These are phyloP conservation scores for Salix dunnii DNA, from an alignment of 345 rosid genomes.

Conservation along the genomic window DNA sequence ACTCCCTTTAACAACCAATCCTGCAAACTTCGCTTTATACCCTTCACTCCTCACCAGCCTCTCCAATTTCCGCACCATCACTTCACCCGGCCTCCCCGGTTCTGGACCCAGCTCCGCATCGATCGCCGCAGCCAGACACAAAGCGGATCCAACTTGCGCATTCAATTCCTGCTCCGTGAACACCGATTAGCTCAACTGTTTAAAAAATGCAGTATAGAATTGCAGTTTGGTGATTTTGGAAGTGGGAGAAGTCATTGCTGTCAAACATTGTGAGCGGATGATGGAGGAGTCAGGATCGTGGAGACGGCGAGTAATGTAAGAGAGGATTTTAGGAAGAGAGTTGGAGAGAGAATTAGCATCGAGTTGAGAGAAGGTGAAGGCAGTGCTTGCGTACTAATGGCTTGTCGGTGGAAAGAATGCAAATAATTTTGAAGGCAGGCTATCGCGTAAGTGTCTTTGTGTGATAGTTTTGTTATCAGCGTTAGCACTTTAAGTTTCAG, in stretches of 20 bases:
- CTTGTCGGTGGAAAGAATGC: constrained; percentile 73
- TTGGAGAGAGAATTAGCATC: constrained; percentile 55
- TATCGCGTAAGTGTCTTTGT: constrained; percentile 71
- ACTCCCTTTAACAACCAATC: constrained; percentile 71
- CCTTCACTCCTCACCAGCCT: constrained; percentile 61
- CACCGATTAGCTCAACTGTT: constrained; percentile 68
- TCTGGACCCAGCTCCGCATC: constrained; percentile 72
- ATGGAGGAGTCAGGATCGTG: constrained; percentile 77
- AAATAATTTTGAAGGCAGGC: too few species aligned
- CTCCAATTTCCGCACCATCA: constrained; percentile 56
- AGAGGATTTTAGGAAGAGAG: constrained; percentile 61
- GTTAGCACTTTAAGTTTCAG: constrained; percentile 50
- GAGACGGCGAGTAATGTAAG: constrained; percentile 60
- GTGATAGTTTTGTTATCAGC: constrained; percentile 68
- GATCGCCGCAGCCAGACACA: constrained; percentile 81
- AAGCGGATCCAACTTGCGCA: constrained; percentile 78
- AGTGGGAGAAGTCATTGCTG: constrained; percentile 59
- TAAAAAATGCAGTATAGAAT: constrained; percentile 55
- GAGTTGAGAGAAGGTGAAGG: constrained; percentile 54
- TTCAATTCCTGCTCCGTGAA: constrained; percentile 83
- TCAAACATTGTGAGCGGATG: constrained; percentile 62
- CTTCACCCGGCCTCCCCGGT: constrained; percentile 45
- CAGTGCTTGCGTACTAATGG: constrained; percentile 70
- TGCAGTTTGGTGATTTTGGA: constrained; percentile 52
- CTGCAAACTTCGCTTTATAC: constrained; percentile 76